A percentile compares a stretch with the other conserved stretches of the same genome.
These are phyloP conservation scores for Shiraia bambusicola DNA, from an alignment of 2,329 filamentous ascomycete genomes.

Conservation along the genomic window DNA sequence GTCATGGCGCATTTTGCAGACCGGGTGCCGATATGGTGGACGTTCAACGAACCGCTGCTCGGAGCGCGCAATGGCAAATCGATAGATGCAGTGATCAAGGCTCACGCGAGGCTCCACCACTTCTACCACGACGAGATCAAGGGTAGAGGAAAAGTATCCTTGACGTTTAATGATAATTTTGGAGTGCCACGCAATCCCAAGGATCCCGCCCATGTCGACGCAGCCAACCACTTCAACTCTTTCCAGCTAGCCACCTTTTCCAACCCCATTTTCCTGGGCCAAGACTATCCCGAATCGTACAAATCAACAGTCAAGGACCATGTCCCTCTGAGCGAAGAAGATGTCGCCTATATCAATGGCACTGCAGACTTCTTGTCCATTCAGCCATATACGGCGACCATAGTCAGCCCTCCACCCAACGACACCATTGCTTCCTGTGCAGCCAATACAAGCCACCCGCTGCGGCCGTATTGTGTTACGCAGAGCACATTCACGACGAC, in stretches of 20 bases:
- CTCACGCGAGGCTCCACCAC: slow-evolving; percentile 53
- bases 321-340: slow-evolving; percentile 50
- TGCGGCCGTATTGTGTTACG: slow-evolving; percentile 57
- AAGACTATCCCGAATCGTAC: slow-evolving; percentile 53
- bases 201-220: slow-evolving; percentile 48
- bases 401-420: slow-evolving; percentile 51
- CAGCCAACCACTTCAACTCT: slow-evolving; percentile 48
- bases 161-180: slow-evolving; percentile 52
- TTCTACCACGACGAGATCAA: slow-evolving; percentile 59
- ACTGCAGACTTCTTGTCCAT: slow-evolving; percentile 60
- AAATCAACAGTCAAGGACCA: slow-evolving; percentile 42
- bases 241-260: slow-evolving; percentile 51
- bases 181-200: slow-evolving; percentile 40
- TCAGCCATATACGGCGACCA: slow-evolving; percentile 60
- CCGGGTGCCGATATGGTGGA: slow-evolving; percentile 56
- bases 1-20: slow-evolving; percentile 55
- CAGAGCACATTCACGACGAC: slow-evolving; percentile 49
- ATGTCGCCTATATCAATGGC: slow-evolving; percentile 46
- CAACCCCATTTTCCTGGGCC: slow-evolving; percentile 56
- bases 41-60: slow-evolving; percentile 56
- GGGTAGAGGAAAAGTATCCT: slow-evolving; percentile 52
- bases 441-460: slow-evolving; percentile 47
- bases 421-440: slow-evolving; percentile 53
- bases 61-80: slow-evolving; percentile 47
- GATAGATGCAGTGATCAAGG: slow-evolving; percentile 38